A percentile compares a stretch with the other conserved stretches of the same genome.
Evolutionary conservation across 208 protist genomes (phyloP).

Genomic region (Dictyostelium gargantuum): DNA sequence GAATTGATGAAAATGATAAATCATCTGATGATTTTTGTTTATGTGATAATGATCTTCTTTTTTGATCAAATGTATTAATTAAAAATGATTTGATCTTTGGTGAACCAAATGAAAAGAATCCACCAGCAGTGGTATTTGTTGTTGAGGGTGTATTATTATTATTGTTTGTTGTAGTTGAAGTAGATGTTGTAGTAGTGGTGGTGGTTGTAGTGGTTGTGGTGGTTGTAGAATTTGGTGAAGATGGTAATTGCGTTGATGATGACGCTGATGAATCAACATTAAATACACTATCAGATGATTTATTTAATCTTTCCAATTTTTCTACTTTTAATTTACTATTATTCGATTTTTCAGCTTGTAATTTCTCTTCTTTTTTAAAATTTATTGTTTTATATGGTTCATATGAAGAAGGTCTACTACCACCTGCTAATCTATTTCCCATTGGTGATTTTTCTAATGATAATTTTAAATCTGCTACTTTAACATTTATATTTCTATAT

Average conservation of each 20-base stretch:
- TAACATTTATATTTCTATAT: background rate
- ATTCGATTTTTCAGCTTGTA: background rate
- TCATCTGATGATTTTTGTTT: background rate
- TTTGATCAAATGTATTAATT: constrained; percentile 6
- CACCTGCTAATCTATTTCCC: constrained; percentile 7
- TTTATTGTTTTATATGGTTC: background rate
- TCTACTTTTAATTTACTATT: background rate
- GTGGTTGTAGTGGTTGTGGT: background rate
- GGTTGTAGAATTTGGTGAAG: background rate
- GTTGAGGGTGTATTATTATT: background rate
- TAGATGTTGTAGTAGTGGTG: background rate
- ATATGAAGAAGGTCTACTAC: background rate
- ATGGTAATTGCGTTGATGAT: background rate
- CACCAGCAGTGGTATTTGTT: background rate
- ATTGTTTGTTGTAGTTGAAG: background rate
- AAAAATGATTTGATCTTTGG: constrained; percentile 43
- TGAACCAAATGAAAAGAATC: constrained; percentile 10
- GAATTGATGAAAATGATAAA: background rate
- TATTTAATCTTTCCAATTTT: background rate
- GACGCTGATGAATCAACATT: background rate
- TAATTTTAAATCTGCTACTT: constrained; percentile 24
- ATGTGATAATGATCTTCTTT: background rate
- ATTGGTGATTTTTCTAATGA: constrained; percentile 46
- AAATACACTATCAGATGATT: background rate
- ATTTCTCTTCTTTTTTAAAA: background rate